A percentile compares a stretch with the other conserved stretches of the same genome.
Conservation (phyloP, 148 eudicot species). For the Suaeda aralocaspica region DNA sequence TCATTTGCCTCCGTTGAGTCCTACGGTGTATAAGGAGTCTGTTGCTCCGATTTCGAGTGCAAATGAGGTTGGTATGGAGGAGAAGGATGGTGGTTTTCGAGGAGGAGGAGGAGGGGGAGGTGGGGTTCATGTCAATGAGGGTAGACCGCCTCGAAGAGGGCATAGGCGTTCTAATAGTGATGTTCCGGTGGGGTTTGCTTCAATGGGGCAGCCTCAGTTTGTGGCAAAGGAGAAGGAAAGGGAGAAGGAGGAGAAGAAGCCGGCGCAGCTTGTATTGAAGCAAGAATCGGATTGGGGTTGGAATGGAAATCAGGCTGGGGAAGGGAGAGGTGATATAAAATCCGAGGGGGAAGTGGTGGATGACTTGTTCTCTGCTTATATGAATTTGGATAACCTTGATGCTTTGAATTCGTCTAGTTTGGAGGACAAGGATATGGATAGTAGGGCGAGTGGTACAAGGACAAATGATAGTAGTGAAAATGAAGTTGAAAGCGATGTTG, state of each 20-base stretch:
- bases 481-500: conserved; percentile 42
- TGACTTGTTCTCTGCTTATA: conserved; percentile 32
- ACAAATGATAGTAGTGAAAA: conserved; percentile 48
- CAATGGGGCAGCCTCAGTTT: conserved; percentile 12
- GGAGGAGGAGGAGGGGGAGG: conserved; percentile 20
- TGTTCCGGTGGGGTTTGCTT: conserved; percentile 34
- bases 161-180: conserved; percentile 47
- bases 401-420: conserved; percentile 34
- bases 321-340: conserved; percentile 19
- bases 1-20: conserved; percentile 45
- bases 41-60: conserved; percentile 5
- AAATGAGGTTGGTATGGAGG: conserved; percentile 14
- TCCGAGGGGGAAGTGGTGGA: conserved; percentile 32
- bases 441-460: conserved; percentile 41
- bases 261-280: conserved; percentile 32
- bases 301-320: neutral
- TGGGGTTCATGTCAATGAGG: conserved; percentile 17
- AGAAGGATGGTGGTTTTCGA: conserved; percentile 9
- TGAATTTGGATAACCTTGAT: conserved; percentile 44
- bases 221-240: conserved; percentile 3
- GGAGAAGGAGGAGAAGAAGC: conserved; percentile 12
- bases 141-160: conserved; percentile 36
- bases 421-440: conserved; percentile 44
- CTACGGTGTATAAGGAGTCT: conserved; percentile 21
- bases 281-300: conserved; percentile 23